A percentile compares a stretch with the other conserved stretches of the same genome.
Evolutionary conservation across 1,139 yeast genomes (phyloP).

Genomic region (Pneumocystis canis): DNA sequence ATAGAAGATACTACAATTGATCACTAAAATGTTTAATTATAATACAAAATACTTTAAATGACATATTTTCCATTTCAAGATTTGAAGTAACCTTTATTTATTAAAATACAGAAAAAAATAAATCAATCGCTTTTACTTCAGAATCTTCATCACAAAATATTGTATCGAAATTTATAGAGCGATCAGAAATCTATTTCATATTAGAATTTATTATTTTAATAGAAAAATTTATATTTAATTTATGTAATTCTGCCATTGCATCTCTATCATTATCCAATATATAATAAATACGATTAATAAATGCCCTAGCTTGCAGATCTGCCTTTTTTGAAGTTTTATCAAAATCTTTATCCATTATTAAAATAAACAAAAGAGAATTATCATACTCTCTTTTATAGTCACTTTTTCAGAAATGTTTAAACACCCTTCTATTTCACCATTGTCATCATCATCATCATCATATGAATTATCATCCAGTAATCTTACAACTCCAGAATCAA

Average conservation of each 20-base stretch:
- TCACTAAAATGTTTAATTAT: neutral
- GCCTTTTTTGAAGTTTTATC: slow-evolving; percentile 10
- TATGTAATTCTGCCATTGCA: slow-evolving; percentile 8
- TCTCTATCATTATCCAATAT: slow-evolving; percentile 8
- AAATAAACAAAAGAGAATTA: slow-evolving; percentile 8
- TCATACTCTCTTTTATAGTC: neutral
- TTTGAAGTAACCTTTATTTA: slow-evolving; percentile 36
- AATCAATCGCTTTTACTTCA: slow-evolving; percentile 29
- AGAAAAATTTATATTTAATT: slow-evolving; percentile 8
- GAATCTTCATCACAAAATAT: slow-evolving; percentile 16
- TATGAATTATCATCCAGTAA: slow-evolving; percentile 17
- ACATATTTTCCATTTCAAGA: neutral
- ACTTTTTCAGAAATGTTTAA: slow-evolving; percentile 16
- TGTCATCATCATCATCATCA: slow-evolving; percentile 22
- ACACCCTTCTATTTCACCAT: slow-evolving; percentile 18
- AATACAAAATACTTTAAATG: neutral
- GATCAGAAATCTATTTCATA: slow-evolving; percentile 1
- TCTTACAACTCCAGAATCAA: slow-evolving; percentile 7
- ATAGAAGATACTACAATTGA: slow-evolving; percentile 39
- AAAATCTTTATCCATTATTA: slow-evolving; percentile 9
- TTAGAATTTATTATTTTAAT: neutral
- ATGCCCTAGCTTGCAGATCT: slow-evolving; percentile 5
- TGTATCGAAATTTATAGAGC: slow-evolving; percentile 8
- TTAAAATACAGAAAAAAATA: slow-evolving; percentile 74
- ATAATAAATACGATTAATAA: slow-evolving; percentile 5